These are phyloP conservation scores for Pichia ethanolica DNA, from an alignment of 805 yeast species.

Conservation along the genomic window DNA sequence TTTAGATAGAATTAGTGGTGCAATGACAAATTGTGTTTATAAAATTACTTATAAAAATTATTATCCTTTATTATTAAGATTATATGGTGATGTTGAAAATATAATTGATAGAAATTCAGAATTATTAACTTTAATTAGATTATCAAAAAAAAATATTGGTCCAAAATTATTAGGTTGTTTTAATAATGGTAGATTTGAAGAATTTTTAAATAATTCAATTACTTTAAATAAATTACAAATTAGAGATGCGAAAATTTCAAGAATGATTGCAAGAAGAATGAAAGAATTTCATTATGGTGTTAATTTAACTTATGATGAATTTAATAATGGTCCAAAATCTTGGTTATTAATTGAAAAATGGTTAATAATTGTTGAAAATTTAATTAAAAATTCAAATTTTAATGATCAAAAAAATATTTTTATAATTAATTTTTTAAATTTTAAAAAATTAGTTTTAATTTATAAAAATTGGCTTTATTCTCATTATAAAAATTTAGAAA, in stretches of 20 bases:
- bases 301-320: constrained; percentile 51
- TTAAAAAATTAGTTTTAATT: constrained; percentile 37
- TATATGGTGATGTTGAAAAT: constrained; percentile 83
- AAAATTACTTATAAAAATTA: constrained; percentile 40
- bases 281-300: constrained; percentile 84
- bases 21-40: constrained; percentile 86
- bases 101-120: constrained; percentile 84
- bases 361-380: constrained; percentile 41
- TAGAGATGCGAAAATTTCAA: constrained; percentile 65
- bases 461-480: constrained; percentile 59
- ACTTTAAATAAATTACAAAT: constrained; percentile 70
- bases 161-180: constrained; percentile 86
- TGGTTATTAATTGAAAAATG: constrained; percentile 72
- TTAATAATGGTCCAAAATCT: constrained; percentile 50
- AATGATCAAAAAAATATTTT: constrained; percentile 35
- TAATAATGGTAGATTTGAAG: constrained; percentile 89
- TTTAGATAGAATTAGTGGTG: constrained; percentile 75
- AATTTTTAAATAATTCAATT: constrained; percentile 74
- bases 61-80: constrained; percentile 64
- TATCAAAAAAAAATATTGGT: constrained; percentile 75
- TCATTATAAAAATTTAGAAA: constrained; percentile 36
- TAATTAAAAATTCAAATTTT: constrained; percentile 31
- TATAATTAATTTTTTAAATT: constrained; percentile 41
- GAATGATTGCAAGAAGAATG: constrained; percentile 93
- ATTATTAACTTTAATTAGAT: constrained; percentile 59